Conservation (phyloP, 2,329 filamentous ascomycete genomes). For the Colletotrichum orbiculare region DNA sequence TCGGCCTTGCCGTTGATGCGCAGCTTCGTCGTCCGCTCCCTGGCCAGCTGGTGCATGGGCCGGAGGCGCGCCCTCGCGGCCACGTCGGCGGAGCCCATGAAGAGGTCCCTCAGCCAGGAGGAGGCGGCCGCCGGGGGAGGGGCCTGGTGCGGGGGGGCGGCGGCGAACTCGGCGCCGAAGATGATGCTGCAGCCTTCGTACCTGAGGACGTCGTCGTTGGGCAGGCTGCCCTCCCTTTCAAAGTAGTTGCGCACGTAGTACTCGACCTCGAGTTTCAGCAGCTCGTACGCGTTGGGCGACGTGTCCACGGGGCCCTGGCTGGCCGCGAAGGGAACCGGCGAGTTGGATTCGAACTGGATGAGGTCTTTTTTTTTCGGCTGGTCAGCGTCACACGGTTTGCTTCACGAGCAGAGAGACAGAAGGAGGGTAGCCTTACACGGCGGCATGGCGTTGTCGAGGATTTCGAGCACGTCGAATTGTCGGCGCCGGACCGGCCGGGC, state of each 20-base stretch:
- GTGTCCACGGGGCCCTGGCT: constrained; percentile 32
- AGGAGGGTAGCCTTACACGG: too few species aligned
- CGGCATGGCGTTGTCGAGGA: constrained; percentile 54
- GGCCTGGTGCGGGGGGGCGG: not conserved
- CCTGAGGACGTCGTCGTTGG: constrained; percentile 39
- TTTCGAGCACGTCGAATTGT: constrained; percentile 51
- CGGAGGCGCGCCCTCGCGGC: constrained; percentile 39
- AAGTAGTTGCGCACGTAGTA: constrained; percentile 42
- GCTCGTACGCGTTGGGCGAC: constrained; percentile 46
- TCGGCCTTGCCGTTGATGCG: constrained; percentile 43
- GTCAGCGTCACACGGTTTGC: not conserved
- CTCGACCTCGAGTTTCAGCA: constrained; percentile 49
- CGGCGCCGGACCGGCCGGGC: constrained; percentile 60
- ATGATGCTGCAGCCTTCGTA: constrained; percentile 44
- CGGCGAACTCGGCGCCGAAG: constrained; percentile 41
- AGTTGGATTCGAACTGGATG: constrained; percentile 25
- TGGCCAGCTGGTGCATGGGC: constrained; percentile 40
- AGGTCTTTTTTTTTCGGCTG: constrained; percentile 9
- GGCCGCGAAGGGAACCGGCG: constrained; percentile 21
- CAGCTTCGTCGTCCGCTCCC: constrained; percentile 38
- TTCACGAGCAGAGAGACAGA: not conserved
- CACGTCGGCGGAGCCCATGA: constrained; percentile 35
- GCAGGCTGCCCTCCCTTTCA: constrained; percentile 38
- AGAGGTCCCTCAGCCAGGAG: constrained; percentile 44
- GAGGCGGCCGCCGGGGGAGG: rapidly evolving